Conservation (phyloP, 2,329 filamentous ascomycete species). For the Hortaea werneckii region DNA sequence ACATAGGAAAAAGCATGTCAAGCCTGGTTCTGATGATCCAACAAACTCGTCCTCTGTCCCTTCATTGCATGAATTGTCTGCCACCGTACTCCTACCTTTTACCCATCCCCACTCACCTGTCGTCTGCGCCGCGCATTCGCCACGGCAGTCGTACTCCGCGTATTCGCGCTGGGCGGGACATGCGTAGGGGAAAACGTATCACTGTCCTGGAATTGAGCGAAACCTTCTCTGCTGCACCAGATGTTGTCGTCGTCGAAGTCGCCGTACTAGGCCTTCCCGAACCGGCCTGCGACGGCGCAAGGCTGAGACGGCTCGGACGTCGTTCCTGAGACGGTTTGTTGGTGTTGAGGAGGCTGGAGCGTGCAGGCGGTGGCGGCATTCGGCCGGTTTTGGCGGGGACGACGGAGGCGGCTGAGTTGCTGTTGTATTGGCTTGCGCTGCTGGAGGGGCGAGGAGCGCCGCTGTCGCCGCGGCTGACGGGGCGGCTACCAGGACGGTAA, state of each 20-base stretch:
- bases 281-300: conserved; percentile 8
- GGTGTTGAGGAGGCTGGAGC: conserved; percentile 12
- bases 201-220: conserved; percentile 3
- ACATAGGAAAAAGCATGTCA: too few species aligned
- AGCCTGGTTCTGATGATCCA: too few species aligned
- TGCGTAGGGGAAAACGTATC: conserved; percentile 16
- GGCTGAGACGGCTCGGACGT: conserved; percentile 15
- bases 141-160: conserved; percentile 8
- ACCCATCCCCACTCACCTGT: conserved; percentile 9
- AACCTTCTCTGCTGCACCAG: not conserved
- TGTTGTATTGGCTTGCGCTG: conserved; percentile 4
- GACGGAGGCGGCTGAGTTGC: not conserved
- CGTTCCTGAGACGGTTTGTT: not conserved
- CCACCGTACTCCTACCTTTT: too few species aligned
- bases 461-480: conserved; percentile 16
- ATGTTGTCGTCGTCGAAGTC: not conserved
- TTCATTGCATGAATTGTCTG: too few species aligned
- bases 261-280: not conserved
- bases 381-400: not conserved
- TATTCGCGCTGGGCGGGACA: conserved; percentile 10
- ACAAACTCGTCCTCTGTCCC: too few species aligned
- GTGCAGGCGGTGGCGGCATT: conserved; percentile 1
- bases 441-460: conserved; percentile 1
- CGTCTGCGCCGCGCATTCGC: conserved; percentile 12
- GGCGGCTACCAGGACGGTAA: conserved; percentile 13